Conservation (phyloP, 306 rosid species). For the Corylus americana region DNA sequence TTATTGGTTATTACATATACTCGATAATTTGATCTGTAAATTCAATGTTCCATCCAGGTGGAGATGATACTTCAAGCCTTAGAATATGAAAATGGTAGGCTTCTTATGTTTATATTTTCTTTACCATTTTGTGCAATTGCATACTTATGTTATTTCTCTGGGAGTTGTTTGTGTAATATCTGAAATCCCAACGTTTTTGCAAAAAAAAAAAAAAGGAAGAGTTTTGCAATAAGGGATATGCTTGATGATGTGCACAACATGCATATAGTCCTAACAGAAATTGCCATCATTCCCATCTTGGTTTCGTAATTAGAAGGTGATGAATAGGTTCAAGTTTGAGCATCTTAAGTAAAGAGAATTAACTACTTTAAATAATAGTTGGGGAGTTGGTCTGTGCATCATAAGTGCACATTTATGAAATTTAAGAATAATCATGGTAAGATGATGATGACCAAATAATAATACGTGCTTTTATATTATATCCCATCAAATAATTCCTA, state of each 20-base stretch:
- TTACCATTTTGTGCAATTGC: background rate
- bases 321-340: background rate
- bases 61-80: constrained; percentile 96
- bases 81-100: constrained; percentile 76
- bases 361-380: background rate
- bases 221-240: background rate
- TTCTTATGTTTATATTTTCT: constrained; percentile 10
- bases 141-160: constrained; percentile 1
- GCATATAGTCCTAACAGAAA: background rate
- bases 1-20: constrained; percentile 1
- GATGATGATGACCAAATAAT: background rate
- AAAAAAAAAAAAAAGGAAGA: background rate
- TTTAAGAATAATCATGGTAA: background rate
- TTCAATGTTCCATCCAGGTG: constrained; percentile 46
- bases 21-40: constrained; percentile 23
- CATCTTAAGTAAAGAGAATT: background rate
- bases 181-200: background rate
- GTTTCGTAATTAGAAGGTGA: background rate
- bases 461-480: background rate
- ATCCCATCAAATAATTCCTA: background rate
- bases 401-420: background rate
- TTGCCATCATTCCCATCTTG: too few species aligned
- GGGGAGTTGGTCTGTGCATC: background rate
- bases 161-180: background rate
- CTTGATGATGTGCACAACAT: background rate